Evolutionary conservation across 179 eudicot species (phyloP), one percentile per base, ranked within the genome.

Genomic region (Silene coronaria): DNA sequence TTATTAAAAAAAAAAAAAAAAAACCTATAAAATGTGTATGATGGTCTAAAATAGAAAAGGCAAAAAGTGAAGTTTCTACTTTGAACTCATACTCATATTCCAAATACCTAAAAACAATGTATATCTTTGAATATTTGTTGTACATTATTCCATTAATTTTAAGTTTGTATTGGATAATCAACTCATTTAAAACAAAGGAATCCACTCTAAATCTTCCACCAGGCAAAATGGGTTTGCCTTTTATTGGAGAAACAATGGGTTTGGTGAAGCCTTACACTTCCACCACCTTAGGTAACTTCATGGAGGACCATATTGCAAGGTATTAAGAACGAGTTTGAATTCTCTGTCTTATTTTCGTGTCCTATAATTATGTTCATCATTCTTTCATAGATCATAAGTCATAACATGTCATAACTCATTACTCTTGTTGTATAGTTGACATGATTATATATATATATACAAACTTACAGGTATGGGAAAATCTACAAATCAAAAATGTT

Each of bases 251-350:
- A 80, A 94, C 98, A 23, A 78, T 94, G 7, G 91, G 88, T 59
- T 94, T 90, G 75, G 78, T 94, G 60, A 94, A 76, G 81, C 97
- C 98, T 11, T 88, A 88, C 81, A 77, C 91, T 22, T 92, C 97
- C 60, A 92, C 93, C 26, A 85, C 97, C 14, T 71, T 90, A 9
- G 98, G 98, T 71, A 71, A 81, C 21, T 94, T 87, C 90, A 92
- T 94, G 98, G 96, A 94, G 67, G 78, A 90, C 45, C 98, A 94
- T 80, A 89, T 94, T 71, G 83, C 85, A 75, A 92, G 92, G 98
- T 92, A 85, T 67, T 67, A 17, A 28, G 3, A 63, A 26, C 26
- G 48, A 38, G 48, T 10, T 13, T 10, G 14, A 11, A 42, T 42
- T 42, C 48, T 42, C 48, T 42, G 14, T 42, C 14, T 3, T 1